phyloP scores from a whole-genome alignment of 768 basidiomycete species.

The Mrakia gelida region DNA sequence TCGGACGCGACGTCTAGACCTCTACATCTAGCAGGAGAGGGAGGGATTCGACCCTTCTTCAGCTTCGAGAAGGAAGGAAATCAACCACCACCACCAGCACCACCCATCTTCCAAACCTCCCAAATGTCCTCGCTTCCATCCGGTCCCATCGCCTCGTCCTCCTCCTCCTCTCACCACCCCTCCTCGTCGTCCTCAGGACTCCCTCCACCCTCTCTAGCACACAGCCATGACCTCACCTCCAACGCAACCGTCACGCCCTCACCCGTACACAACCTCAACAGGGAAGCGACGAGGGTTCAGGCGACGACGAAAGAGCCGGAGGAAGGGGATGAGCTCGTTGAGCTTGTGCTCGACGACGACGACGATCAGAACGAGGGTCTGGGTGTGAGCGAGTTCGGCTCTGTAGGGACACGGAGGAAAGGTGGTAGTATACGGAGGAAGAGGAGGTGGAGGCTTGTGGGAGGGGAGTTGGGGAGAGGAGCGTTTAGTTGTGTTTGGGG shows the following conservation, averaged over 20 bases:
- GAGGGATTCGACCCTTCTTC: conserved; percentile 9
- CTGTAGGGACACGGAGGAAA: too few relatives aligned
- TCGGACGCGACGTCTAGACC: conserved; percentile 16
- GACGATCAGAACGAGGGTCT: neutral
- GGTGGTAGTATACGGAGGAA: neutral
- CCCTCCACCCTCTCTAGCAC: conserved; percentile 3
- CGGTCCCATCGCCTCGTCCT: neutral
- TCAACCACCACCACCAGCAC: neutral
- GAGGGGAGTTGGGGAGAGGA: conserved; percentile 20
- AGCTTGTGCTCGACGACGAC: neutral
- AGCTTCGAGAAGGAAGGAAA: conserved; percentile 10
- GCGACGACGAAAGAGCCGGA: neutral
- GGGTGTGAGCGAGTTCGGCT: neutral
- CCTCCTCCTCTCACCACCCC: neutral
- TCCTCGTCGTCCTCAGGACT: neutral
- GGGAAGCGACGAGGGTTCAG: neutral
- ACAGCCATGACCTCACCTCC: neutral
- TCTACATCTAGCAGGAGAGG: neutral
- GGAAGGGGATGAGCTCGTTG: conserved; percentile 6
- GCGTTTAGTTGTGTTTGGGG: conserved; percentile 31
- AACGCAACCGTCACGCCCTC: neutral
- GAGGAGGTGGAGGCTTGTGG: conserved; percentile 21
- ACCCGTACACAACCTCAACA: conserved; percentile 3
- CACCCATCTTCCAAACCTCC: neutral
- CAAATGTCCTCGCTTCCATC: neutral